Evolutionary conservation across 257 asterid genomes (phyloP).

Genomic region (Solanum sitiens): DNA sequence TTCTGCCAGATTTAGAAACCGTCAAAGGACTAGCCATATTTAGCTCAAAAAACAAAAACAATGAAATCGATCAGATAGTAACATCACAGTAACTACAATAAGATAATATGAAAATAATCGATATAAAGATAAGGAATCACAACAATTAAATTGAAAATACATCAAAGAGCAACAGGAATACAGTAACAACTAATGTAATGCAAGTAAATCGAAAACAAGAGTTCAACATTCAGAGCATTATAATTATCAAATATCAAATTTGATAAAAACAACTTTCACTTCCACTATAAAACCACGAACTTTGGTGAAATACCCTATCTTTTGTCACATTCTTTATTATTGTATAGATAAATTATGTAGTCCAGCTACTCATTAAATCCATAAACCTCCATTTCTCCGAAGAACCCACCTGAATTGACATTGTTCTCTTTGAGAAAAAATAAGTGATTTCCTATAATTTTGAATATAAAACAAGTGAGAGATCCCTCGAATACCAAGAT

Average conservation of each 20-base stretch:
- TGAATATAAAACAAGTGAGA: too few species aligned
- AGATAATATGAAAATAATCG: too few species aligned
- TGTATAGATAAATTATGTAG: background rate
- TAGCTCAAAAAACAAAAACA: background rate
- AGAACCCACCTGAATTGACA: too few species aligned
- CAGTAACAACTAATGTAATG: background rate
- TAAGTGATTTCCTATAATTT: too few species aligned
- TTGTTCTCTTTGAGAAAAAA: too few species aligned
- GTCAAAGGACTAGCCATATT: background rate
- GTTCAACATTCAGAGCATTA: background rate
- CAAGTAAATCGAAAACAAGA: background rate
- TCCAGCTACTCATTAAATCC: background rate
- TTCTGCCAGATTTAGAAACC: background rate
- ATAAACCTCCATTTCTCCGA: background rate
- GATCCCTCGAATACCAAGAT: too few species aligned
- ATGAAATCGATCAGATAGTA: background rate
- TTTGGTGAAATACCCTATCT: background rate
- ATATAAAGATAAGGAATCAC: background rate
- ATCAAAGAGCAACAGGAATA: background rate
- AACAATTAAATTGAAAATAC: background rate
- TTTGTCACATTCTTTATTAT: background rate
- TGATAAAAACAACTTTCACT: background rate
- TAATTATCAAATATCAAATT: background rate
- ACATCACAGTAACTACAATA: background rate
- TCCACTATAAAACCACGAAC: background rate